Conservation (phyloP, 2,329 filamentous ascomycete species). For the Ophiobolus disseminans region DNA sequence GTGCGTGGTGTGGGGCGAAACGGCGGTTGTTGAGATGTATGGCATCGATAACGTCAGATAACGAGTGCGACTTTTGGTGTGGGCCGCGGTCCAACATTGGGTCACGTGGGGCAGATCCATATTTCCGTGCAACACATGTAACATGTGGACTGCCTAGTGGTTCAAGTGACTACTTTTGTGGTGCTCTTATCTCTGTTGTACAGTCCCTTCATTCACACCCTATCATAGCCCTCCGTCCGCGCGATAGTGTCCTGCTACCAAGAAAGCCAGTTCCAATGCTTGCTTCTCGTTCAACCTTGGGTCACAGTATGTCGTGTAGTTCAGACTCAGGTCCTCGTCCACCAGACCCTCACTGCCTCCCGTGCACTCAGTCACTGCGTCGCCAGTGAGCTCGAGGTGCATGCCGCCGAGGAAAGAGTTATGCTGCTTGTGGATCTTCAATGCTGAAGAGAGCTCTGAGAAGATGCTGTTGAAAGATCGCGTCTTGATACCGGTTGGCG, state of each 20-base stretch:
- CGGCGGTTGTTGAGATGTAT: conserved; percentile 32
- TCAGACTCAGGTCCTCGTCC: conserved; percentile 85
- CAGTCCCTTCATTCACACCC: not conserved
- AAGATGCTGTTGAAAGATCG: conserved; percentile 90
- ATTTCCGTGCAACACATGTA: not conserved
- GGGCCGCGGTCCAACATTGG: not conserved
- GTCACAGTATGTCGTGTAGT: conserved; percentile 97
- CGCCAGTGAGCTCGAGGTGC: conserved; percentile 93
- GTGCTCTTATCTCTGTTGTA: conserved; percentile 2
- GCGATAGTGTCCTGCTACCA: conserved; percentile 83
- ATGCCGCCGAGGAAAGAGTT: conserved; percentile 90
- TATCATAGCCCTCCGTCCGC: conserved; percentile 46
- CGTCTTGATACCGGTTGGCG: conserved; percentile 84
- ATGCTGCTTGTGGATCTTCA: conserved; percentile 82
- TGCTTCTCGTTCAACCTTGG: conserved; percentile 97
- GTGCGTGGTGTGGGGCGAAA: conserved; percentile 15
- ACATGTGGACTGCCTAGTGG: not conserved
- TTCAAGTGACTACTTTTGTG: conserved; percentile 1
- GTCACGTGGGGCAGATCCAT: conserved; percentile 5
- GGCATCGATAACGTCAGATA: conserved; percentile 34
- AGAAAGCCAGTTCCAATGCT: conserved; percentile 90
- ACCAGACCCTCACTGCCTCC: conserved; percentile 86
- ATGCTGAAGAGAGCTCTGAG: conserved; percentile 80
- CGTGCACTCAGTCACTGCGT: conserved; percentile 94
- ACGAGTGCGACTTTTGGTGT: conserved; percentile 8